Percentiles rank a stretch among this genome's conserved stretches.
phyloP scores from a whole-genome alignment of 2,329 filamentous ascomycete species.

The Paecilomyces sp. region DNA sequence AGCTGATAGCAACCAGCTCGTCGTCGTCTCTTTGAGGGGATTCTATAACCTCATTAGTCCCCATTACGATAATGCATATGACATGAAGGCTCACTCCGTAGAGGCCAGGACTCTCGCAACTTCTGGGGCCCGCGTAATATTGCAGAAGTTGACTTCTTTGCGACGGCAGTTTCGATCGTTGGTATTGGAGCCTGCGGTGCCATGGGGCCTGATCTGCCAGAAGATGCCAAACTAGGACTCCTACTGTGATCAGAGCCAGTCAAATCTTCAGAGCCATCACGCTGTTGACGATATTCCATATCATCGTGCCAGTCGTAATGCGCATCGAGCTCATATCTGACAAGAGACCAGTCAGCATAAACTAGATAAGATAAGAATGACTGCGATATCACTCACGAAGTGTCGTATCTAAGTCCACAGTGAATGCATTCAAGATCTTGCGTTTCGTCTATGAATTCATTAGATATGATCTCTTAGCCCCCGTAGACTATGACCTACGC shows the following conservation, averaged over 20 bases:
- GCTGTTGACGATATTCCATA: slow-evolving; percentile 9
- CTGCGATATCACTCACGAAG: slow-evolving; percentile 2
- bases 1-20: slow-evolving; percentile 21
- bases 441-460: slow-evolving; percentile 1
- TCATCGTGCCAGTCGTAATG: slow-evolving; percentile 10
- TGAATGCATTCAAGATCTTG: slow-evolving; percentile 5
- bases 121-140: slow-evolving; percentile 8
- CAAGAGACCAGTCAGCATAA: background rate
- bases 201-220: background rate
- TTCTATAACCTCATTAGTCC: slow-evolving; percentile 9
- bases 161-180: slow-evolving; percentile 12
- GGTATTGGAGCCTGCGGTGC: slow-evolving; percentile 9
- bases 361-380: background rate
- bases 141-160: slow-evolving; percentile 1
- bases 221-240: slow-evolving; percentile 1
- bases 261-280: background rate
- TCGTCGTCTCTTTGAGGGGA: slow-evolving; percentile 20
- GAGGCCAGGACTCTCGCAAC: slow-evolving; percentile 20
- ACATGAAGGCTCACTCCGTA: slow-evolving; percentile 13
- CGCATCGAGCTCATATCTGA: slow-evolving; percentile 7
- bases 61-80: too few species aligned
- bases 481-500: background rate
- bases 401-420: slow-evolving; percentile 7
- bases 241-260: slow-evolving; percentile 2
- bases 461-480: slow-evolving; percentile 7